A percentile compares a stretch with the other conserved stretches of the same genome.
phyloP scores from a whole-genome alignment of 257 asterid species.

The Asclepias syriaca region DNA sequence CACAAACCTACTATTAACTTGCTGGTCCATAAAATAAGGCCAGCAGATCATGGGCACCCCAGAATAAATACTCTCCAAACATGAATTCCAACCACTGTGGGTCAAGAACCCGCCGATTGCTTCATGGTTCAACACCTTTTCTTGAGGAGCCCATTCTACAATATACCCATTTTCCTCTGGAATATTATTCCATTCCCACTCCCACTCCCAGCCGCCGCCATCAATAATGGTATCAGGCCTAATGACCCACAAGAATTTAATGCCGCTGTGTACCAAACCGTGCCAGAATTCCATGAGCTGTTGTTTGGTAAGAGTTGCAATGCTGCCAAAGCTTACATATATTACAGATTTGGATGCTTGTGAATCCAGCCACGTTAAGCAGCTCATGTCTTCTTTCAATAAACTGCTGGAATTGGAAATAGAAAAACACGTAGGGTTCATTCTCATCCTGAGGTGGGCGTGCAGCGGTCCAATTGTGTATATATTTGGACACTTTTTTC shows the following conservation, averaged over 20 bases:
- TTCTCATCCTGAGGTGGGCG: not conserved
- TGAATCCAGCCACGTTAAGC: constrained; percentile 52
- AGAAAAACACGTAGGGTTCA: not conserved
- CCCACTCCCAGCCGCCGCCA: constrained; percentile 5
- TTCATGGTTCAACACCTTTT: constrained; percentile 19
- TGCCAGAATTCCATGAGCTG: constrained; percentile 47
- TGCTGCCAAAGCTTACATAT: constrained; percentile 63
- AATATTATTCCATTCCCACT: no score
- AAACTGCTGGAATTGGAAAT: constrained; percentile 21
- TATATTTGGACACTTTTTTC: constrained; percentile 14
- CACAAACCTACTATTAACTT: constrained; percentile 21
- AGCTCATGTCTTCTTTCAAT: constrained; percentile 46
- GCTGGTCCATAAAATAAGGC: constrained; percentile 24
- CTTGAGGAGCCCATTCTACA: constrained; percentile 20
- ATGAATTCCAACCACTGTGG: constrained; percentile 26
- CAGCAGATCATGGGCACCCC: constrained; percentile 27
- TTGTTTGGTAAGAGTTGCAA: constrained; percentile 23
- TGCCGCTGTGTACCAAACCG: constrained; percentile 54
- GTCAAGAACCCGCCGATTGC: constrained; percentile 27
- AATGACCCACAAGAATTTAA: constrained; percentile 48
- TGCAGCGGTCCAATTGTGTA: constrained; percentile 36
- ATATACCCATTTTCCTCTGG: constrained; percentile 5
- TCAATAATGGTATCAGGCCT: constrained; percentile 36
- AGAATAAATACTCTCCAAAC: constrained; percentile 17
- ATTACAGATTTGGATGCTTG: constrained; percentile 45